phyloP scores from a whole-genome alignment of 192 early-diverging fungal genomes.

The Podila verticillata region DNA sequence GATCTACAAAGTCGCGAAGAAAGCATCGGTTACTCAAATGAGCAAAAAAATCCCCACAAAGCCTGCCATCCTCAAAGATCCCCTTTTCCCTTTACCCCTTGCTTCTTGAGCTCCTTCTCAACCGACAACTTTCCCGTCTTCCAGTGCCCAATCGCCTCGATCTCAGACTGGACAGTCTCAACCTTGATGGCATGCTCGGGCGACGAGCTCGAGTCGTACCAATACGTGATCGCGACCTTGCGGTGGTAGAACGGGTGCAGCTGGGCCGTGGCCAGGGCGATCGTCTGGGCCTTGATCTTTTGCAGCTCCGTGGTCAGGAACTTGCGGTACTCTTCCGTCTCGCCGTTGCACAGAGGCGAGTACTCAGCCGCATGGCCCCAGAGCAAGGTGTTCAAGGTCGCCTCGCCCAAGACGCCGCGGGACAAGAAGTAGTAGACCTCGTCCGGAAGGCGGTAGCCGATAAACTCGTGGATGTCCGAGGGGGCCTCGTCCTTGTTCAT shows the following conservation, averaged over 20 bases:
- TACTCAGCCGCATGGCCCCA: conserved; percentile 74
- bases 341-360: conserved; percentile 83
- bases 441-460: conserved; percentile 81
- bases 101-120: conserved; percentile 55
- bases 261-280: conserved; percentile 63
- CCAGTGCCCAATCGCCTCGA: conserved; percentile 50
- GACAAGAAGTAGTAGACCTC: conserved; percentile 76
- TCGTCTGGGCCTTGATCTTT: conserved; percentile 66
- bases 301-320: conserved; percentile 67
- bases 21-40: too few species aligned
- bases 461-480: conserved; percentile 82
- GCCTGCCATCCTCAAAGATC: too few species aligned
- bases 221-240: conserved; percentile 69
- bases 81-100: conserved; percentile 42
- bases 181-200: conserved; percentile 71
- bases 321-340: conserved; percentile 75
- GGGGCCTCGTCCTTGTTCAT: conserved; percentile 71
- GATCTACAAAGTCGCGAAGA: too few species aligned
- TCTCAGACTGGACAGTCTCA: conserved; percentile 50
- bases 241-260: conserved; percentile 73
- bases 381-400: conserved; percentile 71
- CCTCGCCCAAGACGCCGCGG: conserved; percentile 62
- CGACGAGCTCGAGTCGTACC: conserved; percentile 58
- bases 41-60: too few species aligned
- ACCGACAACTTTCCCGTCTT: conserved; percentile 47